phyloP scores from a whole-genome alignment of 441 rosid species.

The Lepidium campestre region DNA sequence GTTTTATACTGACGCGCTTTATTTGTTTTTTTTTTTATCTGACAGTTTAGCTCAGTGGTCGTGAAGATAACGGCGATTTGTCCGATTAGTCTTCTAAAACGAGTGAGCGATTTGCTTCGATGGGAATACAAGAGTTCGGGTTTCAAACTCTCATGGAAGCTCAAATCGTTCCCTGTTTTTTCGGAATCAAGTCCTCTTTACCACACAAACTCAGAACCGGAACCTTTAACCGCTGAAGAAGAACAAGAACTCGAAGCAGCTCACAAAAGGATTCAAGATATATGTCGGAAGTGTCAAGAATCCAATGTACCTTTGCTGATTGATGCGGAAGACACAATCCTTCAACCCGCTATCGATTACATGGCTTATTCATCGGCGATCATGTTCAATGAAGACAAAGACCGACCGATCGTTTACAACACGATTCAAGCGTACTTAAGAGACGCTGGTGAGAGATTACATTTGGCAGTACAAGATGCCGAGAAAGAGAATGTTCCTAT shows the following conservation, averaged over 20 bases:
- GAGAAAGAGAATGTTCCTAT: conserved; percentile 51
- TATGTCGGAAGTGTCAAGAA: conserved; percentile 50
- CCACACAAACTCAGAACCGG: conserved; percentile 57
- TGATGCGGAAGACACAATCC: conserved; percentile 75
- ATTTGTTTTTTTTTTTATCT: not conserved
- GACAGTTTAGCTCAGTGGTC: conserved; percentile 66
- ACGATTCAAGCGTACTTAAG: conserved; percentile 81
- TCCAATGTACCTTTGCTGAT: conserved; percentile 49
- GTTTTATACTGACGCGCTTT: not conserved
- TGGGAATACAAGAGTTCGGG: conserved; percentile 63
- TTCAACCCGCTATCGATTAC: conserved; percentile 87
- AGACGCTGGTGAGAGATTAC: conserved; percentile 64
- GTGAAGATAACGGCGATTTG: conserved; percentile 72
- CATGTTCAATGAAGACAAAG: conserved; percentile 39
- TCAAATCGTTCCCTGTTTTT: conserved; percentile 52
- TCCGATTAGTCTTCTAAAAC: conserved; percentile 45
- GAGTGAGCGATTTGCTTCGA: conserved; percentile 62
- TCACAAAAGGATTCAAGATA: conserved; percentile 37
- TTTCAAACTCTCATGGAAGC: conserved; percentile 69
- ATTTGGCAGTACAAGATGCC: conserved; percentile 43
- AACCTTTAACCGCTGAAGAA: conserved; percentile 53
- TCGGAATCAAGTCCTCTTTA: conserved; percentile 60
- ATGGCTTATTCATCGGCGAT: conserved; percentile 57
- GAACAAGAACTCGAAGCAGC: conserved; percentile 48
- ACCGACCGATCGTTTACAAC: conserved; percentile 50